phyloP scores from a whole-genome alignment of 805 yeast genomes.

The Torulaspora gathmanii region DNA sequence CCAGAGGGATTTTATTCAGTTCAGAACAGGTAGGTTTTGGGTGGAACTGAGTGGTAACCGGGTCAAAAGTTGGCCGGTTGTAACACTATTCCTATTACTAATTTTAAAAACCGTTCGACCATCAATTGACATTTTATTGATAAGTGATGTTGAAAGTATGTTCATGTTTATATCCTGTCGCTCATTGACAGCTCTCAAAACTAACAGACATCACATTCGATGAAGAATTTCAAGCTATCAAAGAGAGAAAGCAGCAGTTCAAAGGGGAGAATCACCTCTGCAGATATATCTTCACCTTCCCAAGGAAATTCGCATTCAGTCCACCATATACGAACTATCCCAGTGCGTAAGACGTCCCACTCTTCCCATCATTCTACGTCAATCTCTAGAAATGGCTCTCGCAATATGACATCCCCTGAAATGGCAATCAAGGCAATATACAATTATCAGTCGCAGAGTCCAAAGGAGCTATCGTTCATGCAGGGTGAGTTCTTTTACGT shows the following conservation, averaged over 20 bases:
- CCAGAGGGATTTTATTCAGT: neutral
- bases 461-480: slow-evolving; percentile 71
- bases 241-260: slow-evolving; percentile 28
- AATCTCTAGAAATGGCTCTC: slow-evolving; percentile 13
- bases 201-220: slow-evolving; percentile 5
- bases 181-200: neutral
- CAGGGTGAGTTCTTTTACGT: slow-evolving; percentile 91
- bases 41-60: neutral
- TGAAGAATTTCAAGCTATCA: slow-evolving; percentile 29
- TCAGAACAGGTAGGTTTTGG: neutral
- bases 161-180: neutral
- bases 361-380: slow-evolving; percentile 20
- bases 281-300: slow-evolving; percentile 36
- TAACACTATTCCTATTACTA: neutral
- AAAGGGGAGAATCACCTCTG: slow-evolving; percentile 32
- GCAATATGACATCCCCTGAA: slow-evolving; percentile 45
- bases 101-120: neutral
- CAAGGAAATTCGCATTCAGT: slow-evolving; percentile 18
- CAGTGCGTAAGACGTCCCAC: slow-evolving; percentile 17
- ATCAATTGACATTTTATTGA: too few relatives aligned
- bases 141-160: slow-evolving; percentile 14
- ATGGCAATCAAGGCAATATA: slow-evolving; percentile 79
- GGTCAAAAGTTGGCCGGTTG: neutral
- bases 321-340: slow-evolving; percentile 27
- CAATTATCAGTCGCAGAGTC: slow-evolving; percentile 71